Evolutionary conservation across 1,284 basidiomycete genomes (phyloP).

Genomic region (Cronartium ribicola): DNA sequence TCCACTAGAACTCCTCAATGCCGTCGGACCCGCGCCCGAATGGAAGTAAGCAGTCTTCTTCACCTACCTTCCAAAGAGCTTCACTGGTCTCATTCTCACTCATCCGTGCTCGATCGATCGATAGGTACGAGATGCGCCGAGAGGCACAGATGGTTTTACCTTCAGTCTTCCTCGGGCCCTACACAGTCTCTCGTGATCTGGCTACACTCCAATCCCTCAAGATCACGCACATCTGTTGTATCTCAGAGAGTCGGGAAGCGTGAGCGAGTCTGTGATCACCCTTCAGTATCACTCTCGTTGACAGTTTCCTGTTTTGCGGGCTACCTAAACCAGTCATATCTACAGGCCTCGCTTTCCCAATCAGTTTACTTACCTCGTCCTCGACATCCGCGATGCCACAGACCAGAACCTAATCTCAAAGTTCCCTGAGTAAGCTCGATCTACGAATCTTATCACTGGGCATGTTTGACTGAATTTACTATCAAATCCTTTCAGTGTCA

Average conservation of each 20-base stretch:
- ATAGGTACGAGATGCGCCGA: conserved; percentile 87
- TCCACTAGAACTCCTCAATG: conserved; percentile 4
- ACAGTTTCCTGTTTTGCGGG: not conserved
- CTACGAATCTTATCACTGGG: conserved; percentile 25
- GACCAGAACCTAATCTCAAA: conserved; percentile 50
- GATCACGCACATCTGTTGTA: conserved; percentile 69
- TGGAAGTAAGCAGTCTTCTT: conserved; percentile 15
- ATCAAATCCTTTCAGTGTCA: conserved; percentile 58
- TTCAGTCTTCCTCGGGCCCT: conserved; percentile 75
- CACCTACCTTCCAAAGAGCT: not conserved
- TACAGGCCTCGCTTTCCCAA: conserved; percentile 79
- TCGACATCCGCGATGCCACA: conserved; percentile 84
- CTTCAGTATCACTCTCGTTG: too few species aligned
- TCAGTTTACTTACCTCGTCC: conserved; percentile 69
- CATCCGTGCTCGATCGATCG: conserved; percentile 24
- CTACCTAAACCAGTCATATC: conserved; percentile 53
- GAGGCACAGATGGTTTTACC: conserved; percentile 88
- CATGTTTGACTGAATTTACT: not conserved
- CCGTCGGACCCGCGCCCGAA: conserved; percentile 16
- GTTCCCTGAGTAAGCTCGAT: conserved; percentile 44
- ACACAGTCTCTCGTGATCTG: conserved; percentile 76
- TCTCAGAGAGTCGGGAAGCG: conserved; percentile 53
- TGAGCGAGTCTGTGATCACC: conserved; percentile 53
- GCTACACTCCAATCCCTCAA: conserved; percentile 62
- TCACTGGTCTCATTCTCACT: not conserved